These are phyloP conservation scores for Botrytis hyacinthi DNA, from an alignment of 2,329 filamentous ascomycete genomes.

Conservation along the genomic window DNA sequence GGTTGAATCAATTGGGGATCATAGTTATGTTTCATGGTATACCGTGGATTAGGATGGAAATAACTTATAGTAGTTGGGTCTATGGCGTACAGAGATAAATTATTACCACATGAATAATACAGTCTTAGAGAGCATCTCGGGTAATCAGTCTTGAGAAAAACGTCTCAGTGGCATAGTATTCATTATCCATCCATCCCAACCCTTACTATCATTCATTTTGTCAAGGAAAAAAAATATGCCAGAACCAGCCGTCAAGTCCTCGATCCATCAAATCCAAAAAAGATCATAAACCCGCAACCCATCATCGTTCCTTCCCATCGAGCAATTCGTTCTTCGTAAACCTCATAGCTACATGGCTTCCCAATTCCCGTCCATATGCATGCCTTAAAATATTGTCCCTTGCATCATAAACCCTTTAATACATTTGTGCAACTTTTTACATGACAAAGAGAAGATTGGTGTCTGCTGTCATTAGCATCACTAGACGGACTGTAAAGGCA, in stretches of 20 bases:
- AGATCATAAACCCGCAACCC: background rate
- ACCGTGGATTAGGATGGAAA: background rate
- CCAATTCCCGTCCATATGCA: background rate
- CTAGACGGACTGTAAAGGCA: slow-evolving; percentile 1
- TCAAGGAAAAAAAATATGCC: background rate
- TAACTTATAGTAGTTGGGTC: background rate
- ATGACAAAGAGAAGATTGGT: slow-evolving; percentile 63
- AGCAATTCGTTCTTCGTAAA: background rate
- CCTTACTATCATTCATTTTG: slow-evolving; percentile 2
- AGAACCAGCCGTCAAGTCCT: background rate
- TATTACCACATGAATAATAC: background rate
- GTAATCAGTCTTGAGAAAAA: background rate
- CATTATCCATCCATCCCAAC: background rate
- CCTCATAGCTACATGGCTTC: background rate
- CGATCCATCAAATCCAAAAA: background rate
- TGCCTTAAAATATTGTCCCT: slow-evolving; percentile 4
- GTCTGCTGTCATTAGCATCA: slow-evolving; percentile 44
- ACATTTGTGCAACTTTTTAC: slow-evolving; percentile 40
- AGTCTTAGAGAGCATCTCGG: background rate
- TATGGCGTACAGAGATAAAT: background rate
- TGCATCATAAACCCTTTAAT: slow-evolving; percentile 13
- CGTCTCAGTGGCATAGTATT: background rate
- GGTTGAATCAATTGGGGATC: background rate
- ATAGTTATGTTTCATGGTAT: background rate
- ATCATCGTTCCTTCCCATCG: background rate